Conservation (phyloP, 2,329 filamentous ascomycete genomes). For the Penicillium digitatum region DNA sequence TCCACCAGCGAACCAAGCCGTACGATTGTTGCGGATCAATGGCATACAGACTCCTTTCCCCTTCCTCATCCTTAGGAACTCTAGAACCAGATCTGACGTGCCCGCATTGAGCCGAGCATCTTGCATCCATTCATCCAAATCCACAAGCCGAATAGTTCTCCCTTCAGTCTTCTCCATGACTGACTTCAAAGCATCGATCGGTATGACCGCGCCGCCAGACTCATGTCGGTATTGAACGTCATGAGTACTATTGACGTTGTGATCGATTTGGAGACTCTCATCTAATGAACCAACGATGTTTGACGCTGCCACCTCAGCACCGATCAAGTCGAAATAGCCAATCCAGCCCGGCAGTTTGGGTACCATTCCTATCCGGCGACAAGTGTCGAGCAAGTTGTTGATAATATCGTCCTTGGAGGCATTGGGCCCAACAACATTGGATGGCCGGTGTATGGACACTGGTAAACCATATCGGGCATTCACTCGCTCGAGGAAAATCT, state of each 20-base stretch:
- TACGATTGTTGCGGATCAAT: not conserved
- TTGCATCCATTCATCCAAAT: not conserved
- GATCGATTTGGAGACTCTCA: not conserved
- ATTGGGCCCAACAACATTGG: not conserved
- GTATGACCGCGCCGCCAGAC: not conserved
- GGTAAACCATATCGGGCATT: not conserved
- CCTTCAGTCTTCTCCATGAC: not conserved
- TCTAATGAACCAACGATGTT: not conserved
- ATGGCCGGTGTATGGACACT: constrained; percentile 23
- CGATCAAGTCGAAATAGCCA: constrained; percentile 10
- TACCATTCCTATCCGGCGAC: not conserved
- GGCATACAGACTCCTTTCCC: not conserved
- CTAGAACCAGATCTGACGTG: not conserved
- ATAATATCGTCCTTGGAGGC: not conserved
- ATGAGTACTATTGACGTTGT: no score
- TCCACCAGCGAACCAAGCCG: not conserved
- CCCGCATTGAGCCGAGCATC: not conserved
- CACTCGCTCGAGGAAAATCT: constrained; percentile 35
- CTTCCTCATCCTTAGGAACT: not conserved
- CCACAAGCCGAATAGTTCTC: not conserved
- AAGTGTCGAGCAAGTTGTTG: not conserved
- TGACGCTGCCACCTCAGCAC: not conserved
- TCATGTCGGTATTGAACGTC: not conserved
- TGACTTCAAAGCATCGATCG: not conserved
- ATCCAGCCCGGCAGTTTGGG: not conserved